Evolutionary conservation across 208 protist genomes (phyloP).

Genomic region (Crithidia sp.): DNA sequence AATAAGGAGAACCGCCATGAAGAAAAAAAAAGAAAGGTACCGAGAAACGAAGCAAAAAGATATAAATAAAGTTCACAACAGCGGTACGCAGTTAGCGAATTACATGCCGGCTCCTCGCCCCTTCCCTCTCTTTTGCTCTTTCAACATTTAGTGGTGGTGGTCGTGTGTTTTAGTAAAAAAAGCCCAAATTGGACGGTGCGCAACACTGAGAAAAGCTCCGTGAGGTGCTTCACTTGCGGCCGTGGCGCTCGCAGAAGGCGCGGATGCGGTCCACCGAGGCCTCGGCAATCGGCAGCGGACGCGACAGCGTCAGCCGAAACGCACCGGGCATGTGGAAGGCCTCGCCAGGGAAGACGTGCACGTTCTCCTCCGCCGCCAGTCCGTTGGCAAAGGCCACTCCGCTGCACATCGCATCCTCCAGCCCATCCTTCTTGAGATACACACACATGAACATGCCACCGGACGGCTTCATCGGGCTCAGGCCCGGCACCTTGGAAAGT

Average conservation of each 20-base stretch:
- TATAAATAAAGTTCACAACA: background rate
- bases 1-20: background rate
- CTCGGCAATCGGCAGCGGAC: constrained; percentile 60
- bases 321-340: constrained; percentile 74
- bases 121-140: too few relatives aligned
- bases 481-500: constrained; percentile 24
- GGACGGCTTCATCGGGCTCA: constrained; percentile 45
- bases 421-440: constrained; percentile 70
- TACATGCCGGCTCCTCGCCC: too few relatives aligned
- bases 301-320: constrained; percentile 82
- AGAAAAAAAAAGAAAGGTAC: constrained; percentile 8
- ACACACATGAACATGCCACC: constrained; percentile 94
- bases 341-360: constrained; percentile 89
- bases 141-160: too few relatives aligned
- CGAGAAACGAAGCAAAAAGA: background rate
- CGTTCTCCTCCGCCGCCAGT: constrained; percentile 79
- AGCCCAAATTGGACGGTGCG: too few relatives aligned
- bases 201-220: too few relatives aligned
- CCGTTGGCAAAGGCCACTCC: constrained; percentile 77
- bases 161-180: too few relatives aligned
- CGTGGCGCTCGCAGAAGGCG: constrained; percentile 64
- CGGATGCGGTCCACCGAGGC: constrained; percentile 80
- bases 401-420: constrained; percentile 57
- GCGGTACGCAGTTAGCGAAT: too few relatives aligned
- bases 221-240: constrained; percentile 4